Evolutionary conservation across 495 filamentous ascomycete genomes (phyloP).

Genomic region (Darksidea phi): DNA sequence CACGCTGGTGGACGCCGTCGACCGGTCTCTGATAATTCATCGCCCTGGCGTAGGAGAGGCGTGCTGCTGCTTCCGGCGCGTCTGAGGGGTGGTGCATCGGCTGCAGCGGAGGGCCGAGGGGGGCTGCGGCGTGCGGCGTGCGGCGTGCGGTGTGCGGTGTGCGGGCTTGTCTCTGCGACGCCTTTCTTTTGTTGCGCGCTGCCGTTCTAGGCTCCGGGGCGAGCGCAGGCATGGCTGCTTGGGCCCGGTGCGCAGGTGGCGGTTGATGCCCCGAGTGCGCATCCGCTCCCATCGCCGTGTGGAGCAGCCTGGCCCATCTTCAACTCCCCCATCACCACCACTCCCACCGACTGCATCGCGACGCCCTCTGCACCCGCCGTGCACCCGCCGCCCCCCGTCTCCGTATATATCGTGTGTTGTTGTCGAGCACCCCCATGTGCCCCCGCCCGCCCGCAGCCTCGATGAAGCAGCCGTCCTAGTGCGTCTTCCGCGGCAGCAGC

Average conservation of each 20-base stretch:
- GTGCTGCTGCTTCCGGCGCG: too few relatives aligned
- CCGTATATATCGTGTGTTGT: not conserved
- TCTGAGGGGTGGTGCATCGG: too few relatives aligned
- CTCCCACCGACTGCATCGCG: not conserved
- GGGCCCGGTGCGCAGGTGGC: not conserved
- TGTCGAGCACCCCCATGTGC: not conserved
- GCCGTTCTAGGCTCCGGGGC: slow-evolving; percentile 18
- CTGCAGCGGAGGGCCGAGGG: too few relatives aligned
- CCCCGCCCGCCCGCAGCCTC: slow-evolving; percentile 16
- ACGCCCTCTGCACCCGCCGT: not conserved
- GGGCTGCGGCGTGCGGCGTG: too few relatives aligned
- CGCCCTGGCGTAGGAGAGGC: too few relatives aligned
- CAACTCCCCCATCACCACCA: slow-evolving; percentile 7
- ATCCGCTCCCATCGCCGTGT: slow-evolving; percentile 1
- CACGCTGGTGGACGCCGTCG: too few relatives aligned
- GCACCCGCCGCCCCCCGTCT: not conserved
- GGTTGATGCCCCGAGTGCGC: not conserved
- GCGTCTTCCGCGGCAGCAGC: slow-evolving; percentile 5
- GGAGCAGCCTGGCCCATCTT: slow-evolving; percentile 1
- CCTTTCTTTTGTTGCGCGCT: slow-evolving; percentile 5
- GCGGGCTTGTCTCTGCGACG: not conserved
- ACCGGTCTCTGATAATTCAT: too few relatives aligned
- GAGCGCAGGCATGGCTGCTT: not conserved
- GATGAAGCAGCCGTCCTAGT: slow-evolving; percentile 25
- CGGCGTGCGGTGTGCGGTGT: too few relatives aligned